Base-by-base conservation (phyloP, 2,329 filamentous ascomycete genomes). In the Phialophora expanda region DNA sequence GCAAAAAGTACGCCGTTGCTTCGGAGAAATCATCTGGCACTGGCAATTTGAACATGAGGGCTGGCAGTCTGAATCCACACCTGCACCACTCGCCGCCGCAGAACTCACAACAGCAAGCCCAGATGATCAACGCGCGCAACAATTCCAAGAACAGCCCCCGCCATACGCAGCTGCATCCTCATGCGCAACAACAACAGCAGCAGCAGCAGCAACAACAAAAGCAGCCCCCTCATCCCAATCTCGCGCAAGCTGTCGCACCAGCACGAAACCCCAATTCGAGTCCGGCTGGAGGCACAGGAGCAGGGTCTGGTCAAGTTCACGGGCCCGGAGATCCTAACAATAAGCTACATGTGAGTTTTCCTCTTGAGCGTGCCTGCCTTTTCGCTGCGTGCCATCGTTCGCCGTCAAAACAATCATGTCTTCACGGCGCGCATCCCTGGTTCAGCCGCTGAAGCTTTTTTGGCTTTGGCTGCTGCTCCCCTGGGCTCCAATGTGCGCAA, bases 381-480 rank as follows among this genome's bases (percentile, higher is more conserved):
- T 50, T 50, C 5, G 34, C 41, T 44, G 51, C 30, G n/a, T 34
- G 30, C 9, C 48, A 5, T 12, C 24, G 7, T 22, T 22, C n/a
- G 20, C 46, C 24, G 48, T 60, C 57, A 56, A 56, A 20, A 46
- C 20, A 41, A 44, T 6, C 22, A 32, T 60, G 46, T 51, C 32
- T 22, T 4, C 12, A 22, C 20, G 55, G 32, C 46, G n/a, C 34
- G 30, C 56, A 34, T 54, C 57, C 14, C 68, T 64, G 61, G 57
- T 64, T 64, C 26, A 61, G 60, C 61, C 65, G 65, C 69, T 72
- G 69, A 68, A 69, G 67, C 68, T 66, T 69, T 68, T 66, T 61
- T 61, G 61, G 66, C 28, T 48, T 51, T 51, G 20, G 20, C n/a
- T 24, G 58, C 28, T 59, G 58, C 28, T 59, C 56, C 58, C 53